Base-by-base conservation (phyloP, 1,284 basidiomycete genomes). In the Ustilago curta region DNA sequence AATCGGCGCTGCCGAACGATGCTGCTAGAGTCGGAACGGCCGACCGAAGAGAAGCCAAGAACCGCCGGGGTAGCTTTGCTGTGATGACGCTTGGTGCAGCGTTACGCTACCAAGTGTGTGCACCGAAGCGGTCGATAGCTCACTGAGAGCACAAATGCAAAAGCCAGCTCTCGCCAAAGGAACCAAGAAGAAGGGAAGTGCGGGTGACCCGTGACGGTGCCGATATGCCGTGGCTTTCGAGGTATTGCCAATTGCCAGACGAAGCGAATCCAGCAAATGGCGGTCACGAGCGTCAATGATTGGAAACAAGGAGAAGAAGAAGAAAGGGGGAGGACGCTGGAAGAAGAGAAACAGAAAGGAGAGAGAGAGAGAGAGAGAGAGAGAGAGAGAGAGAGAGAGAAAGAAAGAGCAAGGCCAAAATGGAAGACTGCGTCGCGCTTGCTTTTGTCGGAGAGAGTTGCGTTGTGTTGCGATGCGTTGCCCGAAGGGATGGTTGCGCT, bases 131-230 rank as follows among this genome's bases (percentile, higher is more conserved):
- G 39, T 23, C 18, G 8, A 31, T 6, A 21, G 47, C 47, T 49
- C 32, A 42, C 31, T 45, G 27, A 48, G 16, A 9, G 57, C n/a
- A 35, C 25, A 29, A 29, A 52, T 23, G 60, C 61, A 65, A 61
- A 60, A 70, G 58, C 68, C 68, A 65, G 68, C 67, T 70, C 61
- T 63, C 60, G 60, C 35, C 21, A 50, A 50, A 48, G 50, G 19
- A 44, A 27, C 39, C 19, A 25, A 37, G 11, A n/a, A 16, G 19
- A 27, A 16, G 27, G 8, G 21, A 23, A 27, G 19, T n/a, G 19
- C 40, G 31, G 40, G n/a, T 11, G 52, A 31, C 18, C 21, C 42
- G 48, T 19, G 27, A 43, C 19, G 32, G 39, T 19, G 44, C 37
- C 27, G 57, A 27, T 63, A 44, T 19, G 44, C 37, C 27, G 57